These are phyloP conservation scores for Durusdinium trenchii DNA, from an alignment of 73 alveolate genomes.

Conservation along the genomic window DNA sequence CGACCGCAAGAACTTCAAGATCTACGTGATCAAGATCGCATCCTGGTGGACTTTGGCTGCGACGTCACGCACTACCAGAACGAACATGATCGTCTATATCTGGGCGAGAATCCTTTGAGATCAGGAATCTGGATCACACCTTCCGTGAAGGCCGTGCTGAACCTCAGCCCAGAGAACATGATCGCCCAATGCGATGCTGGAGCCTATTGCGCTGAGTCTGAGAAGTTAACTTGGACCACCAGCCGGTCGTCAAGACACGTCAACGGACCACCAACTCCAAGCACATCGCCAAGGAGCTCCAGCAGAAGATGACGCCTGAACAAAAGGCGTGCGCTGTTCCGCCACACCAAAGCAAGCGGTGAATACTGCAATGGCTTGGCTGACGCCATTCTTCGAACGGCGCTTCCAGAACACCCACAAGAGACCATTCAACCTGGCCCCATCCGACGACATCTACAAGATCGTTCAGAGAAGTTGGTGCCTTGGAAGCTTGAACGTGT, in stretches of 20 bases:
- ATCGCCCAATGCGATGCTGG: neutral
- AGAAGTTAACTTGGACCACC: neutral
- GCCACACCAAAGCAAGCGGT: neutral
- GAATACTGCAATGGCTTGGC: neutral
- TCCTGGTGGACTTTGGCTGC: neutral
- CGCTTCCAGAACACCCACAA: neutral
- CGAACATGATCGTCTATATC: neutral
- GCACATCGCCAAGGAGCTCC: neutral
- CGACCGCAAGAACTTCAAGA: neutral
- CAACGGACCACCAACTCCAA: neutral
- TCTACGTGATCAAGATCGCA: neutral
- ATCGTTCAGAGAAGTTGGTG: neutral
- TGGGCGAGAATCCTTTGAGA: neutral
- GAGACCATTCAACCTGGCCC: neutral
- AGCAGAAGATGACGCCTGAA: neutral
- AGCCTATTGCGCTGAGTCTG: neutral
- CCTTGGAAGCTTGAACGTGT: neutral
- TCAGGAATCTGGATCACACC: neutral
- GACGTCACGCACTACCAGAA: neutral
- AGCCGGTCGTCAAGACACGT: neutral
- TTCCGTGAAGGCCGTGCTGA: neutral
- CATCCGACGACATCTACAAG: neutral
- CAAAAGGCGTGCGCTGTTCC: neutral
- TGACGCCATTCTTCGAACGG: neutral
- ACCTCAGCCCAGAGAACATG: neutral